Base-by-base conservation (phyloP, 2,329 filamentous ascomycete genomes). In the Salinomyces thailandicus region DNA sequence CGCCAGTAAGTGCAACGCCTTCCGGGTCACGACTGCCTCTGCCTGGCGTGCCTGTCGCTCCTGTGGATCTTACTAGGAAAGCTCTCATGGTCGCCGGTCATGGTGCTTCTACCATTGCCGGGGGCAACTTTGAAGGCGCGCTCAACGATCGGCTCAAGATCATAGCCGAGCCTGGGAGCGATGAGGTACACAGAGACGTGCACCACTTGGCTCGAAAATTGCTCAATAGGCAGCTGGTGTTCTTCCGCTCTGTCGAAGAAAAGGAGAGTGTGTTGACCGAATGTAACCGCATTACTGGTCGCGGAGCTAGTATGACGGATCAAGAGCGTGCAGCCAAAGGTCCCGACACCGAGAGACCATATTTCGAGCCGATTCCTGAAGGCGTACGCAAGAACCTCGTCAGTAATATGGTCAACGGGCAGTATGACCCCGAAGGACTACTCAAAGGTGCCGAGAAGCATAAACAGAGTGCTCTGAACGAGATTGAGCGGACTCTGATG, bases 61-160 rank as follows among this genome's bases (percentile, higher is more conserved):
- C 35, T 9, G 22, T 16, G 18, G 14, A 24, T 12, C 29, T 26
- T 3, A 12, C 19, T n/a, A 17, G 12, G 13, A 29, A 37, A 14
- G 12, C 13, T 4, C 30, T 32, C 18, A 18, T 20, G 9, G 13
- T 14, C 5, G 20, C 44, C 7, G 49, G 47, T 33, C 37, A 38
- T 15, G 41, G 43, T 13, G 39, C 44, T n/a, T 44, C 52, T 6
- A 53, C 47, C 15, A 52, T 55, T 17, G 43, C 48, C 12, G 43
- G 36, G 24, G 35, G 31, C n/a, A 50, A 52, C 42, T 47, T 45
- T 31, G 35, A 41, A 14, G 50, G 48, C 26, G 45, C 54, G n/a
- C 35, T 55, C 6, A 36, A 45, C 16, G 52, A 55, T 31, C 49
- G 49, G 30, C 30, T 50, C 35, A 46, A 40, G 35, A 30, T 43